Conservation (phyloP, 305 asterid species). For the Fraxinus platypoda region DNA sequence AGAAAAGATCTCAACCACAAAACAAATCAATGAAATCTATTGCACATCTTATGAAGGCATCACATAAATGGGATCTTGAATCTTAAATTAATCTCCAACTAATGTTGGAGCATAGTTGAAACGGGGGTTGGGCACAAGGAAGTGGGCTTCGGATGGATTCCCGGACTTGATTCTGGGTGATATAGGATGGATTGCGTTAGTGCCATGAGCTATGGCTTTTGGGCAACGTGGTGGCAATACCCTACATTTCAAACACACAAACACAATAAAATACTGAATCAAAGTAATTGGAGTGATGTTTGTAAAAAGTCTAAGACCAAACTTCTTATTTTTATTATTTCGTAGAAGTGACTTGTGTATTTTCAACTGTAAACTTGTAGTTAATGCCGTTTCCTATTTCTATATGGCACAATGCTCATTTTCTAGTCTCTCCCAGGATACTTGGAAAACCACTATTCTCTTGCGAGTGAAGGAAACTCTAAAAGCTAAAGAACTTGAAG, state of each 20-base stretch:
- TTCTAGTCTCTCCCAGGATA: conserved; percentile 1
- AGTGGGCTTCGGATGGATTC: background rate
- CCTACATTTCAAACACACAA: background rate
- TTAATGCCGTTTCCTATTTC: background rate
- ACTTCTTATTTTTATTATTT: background rate
- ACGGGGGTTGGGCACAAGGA: background rate
- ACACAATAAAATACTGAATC: background rate
- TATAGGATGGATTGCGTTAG: background rate
- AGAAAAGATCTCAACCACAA: background rate
- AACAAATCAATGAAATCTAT: background rate
- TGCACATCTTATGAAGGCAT: background rate
- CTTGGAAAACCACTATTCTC: conserved; percentile 45
- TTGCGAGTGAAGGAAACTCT: conserved; percentile 35
- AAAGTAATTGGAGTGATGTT: background rate
- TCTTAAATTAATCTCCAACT: background rate
- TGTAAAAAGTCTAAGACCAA: background rate
- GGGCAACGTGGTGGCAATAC: background rate
- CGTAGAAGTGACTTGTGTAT: background rate
- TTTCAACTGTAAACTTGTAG: background rate
- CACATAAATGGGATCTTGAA: background rate
- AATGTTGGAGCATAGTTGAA: background rate
- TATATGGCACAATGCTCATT: background rate
- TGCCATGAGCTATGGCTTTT: background rate
- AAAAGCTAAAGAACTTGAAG: conserved; percentile 43
- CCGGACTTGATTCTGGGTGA: background rate